Percentiles rank a stretch among this genome's conserved stretches.
phyloP scores from a whole-genome alignment of 805 yeast genomes.

The Cyberlindnera veronae region DNA sequence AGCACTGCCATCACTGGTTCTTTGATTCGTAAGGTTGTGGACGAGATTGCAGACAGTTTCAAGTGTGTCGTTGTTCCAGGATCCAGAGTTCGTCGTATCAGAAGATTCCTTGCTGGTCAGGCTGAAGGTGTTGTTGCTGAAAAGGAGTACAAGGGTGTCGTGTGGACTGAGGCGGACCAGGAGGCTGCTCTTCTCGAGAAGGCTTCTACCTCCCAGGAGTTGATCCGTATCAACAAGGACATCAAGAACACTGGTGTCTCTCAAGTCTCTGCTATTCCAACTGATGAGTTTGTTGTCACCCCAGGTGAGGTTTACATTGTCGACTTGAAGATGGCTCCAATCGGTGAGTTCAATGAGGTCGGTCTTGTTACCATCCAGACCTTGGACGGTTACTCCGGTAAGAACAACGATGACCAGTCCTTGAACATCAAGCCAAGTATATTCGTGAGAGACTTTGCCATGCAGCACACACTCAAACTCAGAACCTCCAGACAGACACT shows the following conservation, averaged over 20 bases:
- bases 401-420: conserved; percentile 48
- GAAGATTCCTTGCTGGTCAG: conserved; percentile 95
- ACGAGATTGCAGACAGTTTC: conserved; percentile 79
- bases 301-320: conserved; percentile 86
- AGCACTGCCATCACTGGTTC: conserved; percentile 57
- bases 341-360: conserved; percentile 47
- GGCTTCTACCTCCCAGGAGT: conserved; percentile 37
- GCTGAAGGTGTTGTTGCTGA: conserved; percentile 90
- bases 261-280: conserved; percentile 61
- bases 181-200: conserved; percentile 53
- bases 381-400: conserved; percentile 61
- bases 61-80: conserved; percentile 89
- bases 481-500: conserved; percentile 70
- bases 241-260: conserved; percentile 33
- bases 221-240: conserved; percentile 37
- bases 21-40: conserved; percentile 70
- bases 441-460: conserved; percentile 83
- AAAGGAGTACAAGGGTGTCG: conserved; percentile 88
- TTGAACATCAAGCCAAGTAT: conserved; percentile 65
- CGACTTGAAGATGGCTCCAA: conserved; percentile 78
- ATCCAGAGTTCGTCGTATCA: conserved; percentile 83
- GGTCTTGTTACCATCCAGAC: conserved; percentile 70
- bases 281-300: conserved; percentile 65
- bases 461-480: conserved; percentile 70
- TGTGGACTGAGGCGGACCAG: conserved; percentile 81